Conservation (phyloP, 139 green algal species). For the Dunaliella sp. region DNA sequence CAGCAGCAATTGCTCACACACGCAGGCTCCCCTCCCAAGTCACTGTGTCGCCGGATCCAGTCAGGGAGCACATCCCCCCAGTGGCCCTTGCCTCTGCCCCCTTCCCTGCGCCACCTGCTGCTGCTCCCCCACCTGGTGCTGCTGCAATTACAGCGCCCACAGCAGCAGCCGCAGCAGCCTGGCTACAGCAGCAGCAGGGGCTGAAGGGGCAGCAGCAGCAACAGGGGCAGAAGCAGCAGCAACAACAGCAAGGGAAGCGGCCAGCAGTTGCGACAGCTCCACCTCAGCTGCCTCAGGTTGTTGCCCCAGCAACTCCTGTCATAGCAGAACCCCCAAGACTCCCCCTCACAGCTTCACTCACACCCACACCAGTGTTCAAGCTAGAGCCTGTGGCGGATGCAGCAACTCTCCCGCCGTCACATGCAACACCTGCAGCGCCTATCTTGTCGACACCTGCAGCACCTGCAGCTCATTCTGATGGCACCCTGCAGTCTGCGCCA, state of each 20-base stretch:
- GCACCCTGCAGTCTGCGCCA: too few relatives aligned
- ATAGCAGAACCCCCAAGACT: too few relatives aligned
- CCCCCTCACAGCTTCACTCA: too few relatives aligned
- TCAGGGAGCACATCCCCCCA: neutral
- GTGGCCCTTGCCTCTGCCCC: neutral
- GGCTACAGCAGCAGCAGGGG: neutral
- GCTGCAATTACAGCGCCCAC: neutral
- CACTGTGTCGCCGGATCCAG: neutral
- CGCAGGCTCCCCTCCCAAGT: neutral
- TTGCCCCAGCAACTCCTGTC: neutral
- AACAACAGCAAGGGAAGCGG: neutral
- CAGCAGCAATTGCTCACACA: neutral
- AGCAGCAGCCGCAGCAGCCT: neutral
- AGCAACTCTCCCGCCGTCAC: too few relatives aligned
- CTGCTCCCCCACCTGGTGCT: neutral
- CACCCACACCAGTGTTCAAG: too few relatives aligned
- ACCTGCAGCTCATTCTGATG: too few relatives aligned
- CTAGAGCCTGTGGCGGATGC: too few relatives aligned
- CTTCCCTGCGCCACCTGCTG: neutral
- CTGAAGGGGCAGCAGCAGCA: neutral
- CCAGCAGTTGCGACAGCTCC: neutral
- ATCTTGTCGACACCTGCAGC: too few relatives aligned
- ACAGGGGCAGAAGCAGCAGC: neutral
- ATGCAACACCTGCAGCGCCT: too few relatives aligned
- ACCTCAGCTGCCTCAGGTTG: neutral